Conservation (phyloP, 331 rosid genomes). For the Acacia pycnantha region DNA sequence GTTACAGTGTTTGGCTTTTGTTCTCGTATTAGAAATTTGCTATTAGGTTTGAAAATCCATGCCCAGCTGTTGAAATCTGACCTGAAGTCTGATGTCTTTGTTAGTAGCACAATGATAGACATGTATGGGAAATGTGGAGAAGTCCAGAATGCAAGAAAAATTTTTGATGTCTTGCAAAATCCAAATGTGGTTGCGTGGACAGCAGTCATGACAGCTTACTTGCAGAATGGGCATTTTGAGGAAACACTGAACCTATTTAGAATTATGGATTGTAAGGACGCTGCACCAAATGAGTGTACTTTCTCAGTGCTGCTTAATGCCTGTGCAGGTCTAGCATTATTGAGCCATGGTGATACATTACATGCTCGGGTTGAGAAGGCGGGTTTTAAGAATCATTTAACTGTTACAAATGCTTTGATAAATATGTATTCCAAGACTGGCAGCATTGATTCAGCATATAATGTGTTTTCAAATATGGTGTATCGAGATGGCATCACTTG, state of each 20-base stretch:
- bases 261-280: constrained; percentile 49
- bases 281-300: constrained; percentile 60
- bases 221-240: constrained; percentile 27
- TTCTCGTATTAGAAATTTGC: constrained; percentile 54
- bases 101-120: constrained; percentile 57
- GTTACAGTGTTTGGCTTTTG: constrained; percentile 58
- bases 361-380: constrained; percentile 59
- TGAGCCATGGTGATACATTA: constrained; percentile 47
- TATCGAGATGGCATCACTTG: constrained; percentile 54
- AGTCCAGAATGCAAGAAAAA: constrained; percentile 41
- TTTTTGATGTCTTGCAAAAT: constrained; percentile 40
- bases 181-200: not conserved
- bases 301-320: constrained; percentile 46
- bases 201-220: not conserved
- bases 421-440: constrained; percentile 30
- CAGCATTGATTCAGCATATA: constrained; percentile 57
- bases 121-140: constrained; percentile 82
- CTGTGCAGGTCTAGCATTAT: not conserved
- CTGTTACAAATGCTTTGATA: constrained; percentile 30
- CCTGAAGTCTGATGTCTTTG: constrained; percentile 43
- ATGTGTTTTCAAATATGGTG: constrained; percentile 45
- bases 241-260: constrained; percentile 56
- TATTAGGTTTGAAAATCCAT: constrained; percentile 61
- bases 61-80: constrained; percentile 50
- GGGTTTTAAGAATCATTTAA: constrained; percentile 56